Percentiles rank a stretch among this genome's conserved stretches.
Conservation (phyloP, 2,329 filamentous ascomycete species). For the Aspergillus sp. region DNA sequence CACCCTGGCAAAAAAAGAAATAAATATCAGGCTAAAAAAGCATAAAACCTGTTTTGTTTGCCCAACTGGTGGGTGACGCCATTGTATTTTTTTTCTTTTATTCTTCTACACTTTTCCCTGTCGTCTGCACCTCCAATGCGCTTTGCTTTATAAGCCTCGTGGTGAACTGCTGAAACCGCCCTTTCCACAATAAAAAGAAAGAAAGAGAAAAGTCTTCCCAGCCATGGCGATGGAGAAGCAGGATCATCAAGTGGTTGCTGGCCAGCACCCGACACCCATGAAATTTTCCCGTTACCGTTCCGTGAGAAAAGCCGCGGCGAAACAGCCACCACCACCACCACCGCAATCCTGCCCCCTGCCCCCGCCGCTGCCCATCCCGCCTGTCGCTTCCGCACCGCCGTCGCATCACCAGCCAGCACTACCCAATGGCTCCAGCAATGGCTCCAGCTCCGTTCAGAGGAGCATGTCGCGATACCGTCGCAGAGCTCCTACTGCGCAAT, state of each 20-base stretch:
- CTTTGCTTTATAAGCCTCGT: background rate
- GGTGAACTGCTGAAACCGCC: background rate
- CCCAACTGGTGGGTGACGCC: background rate
- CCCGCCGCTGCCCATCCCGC: slow-evolving; percentile 21
- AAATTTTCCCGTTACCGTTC: slow-evolving; percentile 63
- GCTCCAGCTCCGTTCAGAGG: slow-evolving; percentile 28
- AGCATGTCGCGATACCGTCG: slow-evolving; percentile 41
- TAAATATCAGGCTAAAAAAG: background rate
- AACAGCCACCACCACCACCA: slow-evolving; percentile 33
- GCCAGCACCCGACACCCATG: slow-evolving; percentile 24
- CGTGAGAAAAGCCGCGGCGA: slow-evolving; percentile 50
- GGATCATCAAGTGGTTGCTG: slow-evolving; percentile 14
- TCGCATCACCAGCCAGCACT: slow-evolving; percentile 10
- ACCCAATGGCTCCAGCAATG: background rate
- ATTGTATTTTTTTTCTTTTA: background rate
- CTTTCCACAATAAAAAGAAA: background rate
- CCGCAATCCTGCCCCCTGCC: slow-evolving; percentile 23
- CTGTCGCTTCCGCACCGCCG: slow-evolving; percentile 18
- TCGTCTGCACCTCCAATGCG: background rate
- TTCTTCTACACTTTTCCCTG: background rate
- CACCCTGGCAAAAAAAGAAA: background rate
- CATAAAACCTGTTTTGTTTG: slow-evolving; percentile 2
- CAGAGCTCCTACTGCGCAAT: slow-evolving; percentile 21
- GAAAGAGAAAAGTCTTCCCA: background rate
- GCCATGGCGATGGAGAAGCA: slow-evolving; percentile 27